phyloP scores from a whole-genome alignment of 768 basidiomycete genomes.

The Lactarius sanguifluus region DNA sequence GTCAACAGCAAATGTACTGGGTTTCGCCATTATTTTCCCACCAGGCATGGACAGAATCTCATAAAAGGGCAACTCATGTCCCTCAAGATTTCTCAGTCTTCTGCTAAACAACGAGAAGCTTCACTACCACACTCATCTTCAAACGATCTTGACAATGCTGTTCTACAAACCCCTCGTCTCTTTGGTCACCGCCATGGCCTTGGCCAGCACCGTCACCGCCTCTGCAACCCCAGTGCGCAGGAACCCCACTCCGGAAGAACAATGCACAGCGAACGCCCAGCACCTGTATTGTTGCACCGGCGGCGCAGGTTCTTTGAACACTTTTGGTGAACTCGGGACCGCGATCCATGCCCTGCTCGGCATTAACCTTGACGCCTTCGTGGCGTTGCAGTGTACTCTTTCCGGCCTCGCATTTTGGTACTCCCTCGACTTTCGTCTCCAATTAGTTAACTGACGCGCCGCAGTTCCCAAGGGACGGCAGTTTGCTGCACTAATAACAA shows the following conservation, averaged over 20 bases:
- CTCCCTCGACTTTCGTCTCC: no score
- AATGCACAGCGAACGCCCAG: no score
- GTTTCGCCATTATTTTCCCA: background rate
- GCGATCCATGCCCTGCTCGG: no score
- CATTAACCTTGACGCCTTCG: no score
- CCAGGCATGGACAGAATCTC: background rate
- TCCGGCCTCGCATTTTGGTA: no score
- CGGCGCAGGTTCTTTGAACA: no score
- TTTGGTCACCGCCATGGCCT: background rate
- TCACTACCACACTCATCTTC: background rate
- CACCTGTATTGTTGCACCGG: no score
- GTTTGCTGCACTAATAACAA: slow-evolving; percentile 5
- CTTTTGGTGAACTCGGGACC: no score
- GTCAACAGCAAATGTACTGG: background rate
- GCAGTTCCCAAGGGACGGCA: no score
- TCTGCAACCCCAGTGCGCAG: background rate
- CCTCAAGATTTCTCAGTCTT: background rate
- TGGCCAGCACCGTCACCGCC: background rate
- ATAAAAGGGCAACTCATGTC: background rate
- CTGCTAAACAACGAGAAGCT: background rate
- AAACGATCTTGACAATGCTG: slow-evolving; percentile 6
- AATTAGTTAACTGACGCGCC: no score
- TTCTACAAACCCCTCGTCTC: slow-evolving; percentile 6
- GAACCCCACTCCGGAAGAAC: no score
- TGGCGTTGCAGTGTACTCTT: no score